Conservation (phyloP, 306 rosid species). For the Castanea sativa region DNA sequence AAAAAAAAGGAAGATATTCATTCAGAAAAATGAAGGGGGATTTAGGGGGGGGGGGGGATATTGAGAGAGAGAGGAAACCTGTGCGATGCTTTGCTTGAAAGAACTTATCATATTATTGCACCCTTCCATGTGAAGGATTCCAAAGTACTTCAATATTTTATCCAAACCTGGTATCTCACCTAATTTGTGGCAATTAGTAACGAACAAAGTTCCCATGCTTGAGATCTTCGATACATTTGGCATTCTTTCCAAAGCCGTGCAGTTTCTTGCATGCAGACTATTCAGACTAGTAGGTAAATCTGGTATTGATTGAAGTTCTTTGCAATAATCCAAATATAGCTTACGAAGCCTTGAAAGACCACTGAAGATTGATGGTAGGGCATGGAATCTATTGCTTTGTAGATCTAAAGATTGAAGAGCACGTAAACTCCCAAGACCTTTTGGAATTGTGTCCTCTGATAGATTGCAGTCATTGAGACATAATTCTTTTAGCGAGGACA, state of each 20-base stretch:
- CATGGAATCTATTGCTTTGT: not conserved
- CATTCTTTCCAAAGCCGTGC: not conserved
- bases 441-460: not conserved
- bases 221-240: slow-evolving; percentile 18
- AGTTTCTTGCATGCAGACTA: not conserved
- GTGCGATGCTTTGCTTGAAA: slow-evolving; percentile 9
- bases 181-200: slow-evolving; percentile 17
- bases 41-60: no score
- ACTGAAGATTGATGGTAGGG: no score
- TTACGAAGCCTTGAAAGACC: not conserved
- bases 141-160: not conserved
- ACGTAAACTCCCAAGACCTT: not conserved
- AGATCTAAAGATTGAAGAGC: not conserved
- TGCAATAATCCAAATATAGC: not conserved
- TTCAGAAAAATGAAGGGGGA: no score
- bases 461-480: slow-evolving; percentile 1
- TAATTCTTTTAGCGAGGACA: not conserved
- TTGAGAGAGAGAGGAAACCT: slow-evolving; percentile 15
- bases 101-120: slow-evolving; percentile 12
- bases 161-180: slow-evolving; percentile 19
- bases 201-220: not conserved
- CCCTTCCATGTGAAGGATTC: slow-evolving; percentile 7
- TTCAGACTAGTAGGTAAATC: no score
- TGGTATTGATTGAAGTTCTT: not conserved
- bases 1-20: no score